A percentile compares a stretch with the other conserved stretches of the same genome.
Conservation (phyloP, 1,284 basidiomycete species). For the Porogramme epimiltina region DNA sequence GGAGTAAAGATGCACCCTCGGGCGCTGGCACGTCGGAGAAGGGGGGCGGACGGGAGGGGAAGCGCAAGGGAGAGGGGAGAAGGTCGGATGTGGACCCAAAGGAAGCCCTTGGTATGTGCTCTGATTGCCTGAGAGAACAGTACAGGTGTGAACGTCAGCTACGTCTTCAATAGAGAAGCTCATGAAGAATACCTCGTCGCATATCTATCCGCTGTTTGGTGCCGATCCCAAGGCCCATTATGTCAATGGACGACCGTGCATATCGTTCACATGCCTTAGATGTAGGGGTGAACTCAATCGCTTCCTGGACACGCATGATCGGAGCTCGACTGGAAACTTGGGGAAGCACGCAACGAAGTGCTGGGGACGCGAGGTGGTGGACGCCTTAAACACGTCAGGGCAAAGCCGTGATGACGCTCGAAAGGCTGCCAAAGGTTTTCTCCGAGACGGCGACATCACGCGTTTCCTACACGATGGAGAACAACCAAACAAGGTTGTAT, state of each 20-base stretch:
- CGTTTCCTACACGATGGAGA: conserved; percentile 19
- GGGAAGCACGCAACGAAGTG: neutral
- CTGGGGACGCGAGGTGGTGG: neutral
- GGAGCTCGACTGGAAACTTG: neutral
- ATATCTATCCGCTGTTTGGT: neutral
- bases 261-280: neutral
- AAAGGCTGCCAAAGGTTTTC: neutral
- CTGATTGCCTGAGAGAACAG: neutral
- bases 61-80: too few species aligned
- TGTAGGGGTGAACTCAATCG: neutral
- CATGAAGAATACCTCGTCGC: neutral
- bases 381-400: neutral
- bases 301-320: neutral
- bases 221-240: neutral
- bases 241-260: neutral
- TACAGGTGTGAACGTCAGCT: neutral
- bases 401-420: neutral
- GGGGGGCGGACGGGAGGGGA: too few species aligned
- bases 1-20: too few species aligned
- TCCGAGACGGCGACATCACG: conserved; percentile 18
- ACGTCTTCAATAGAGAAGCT: neutral
- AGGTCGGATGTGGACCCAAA: neutral
- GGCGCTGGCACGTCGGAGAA: too few species aligned
- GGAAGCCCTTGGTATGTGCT: neutral
- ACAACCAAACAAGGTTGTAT: conserved; percentile 10